These are phyloP conservation scores for Umbelopsis ramanniana DNA, from an alignment of 192 early-diverging fungal genomes.

Conservation along the genomic window DNA sequence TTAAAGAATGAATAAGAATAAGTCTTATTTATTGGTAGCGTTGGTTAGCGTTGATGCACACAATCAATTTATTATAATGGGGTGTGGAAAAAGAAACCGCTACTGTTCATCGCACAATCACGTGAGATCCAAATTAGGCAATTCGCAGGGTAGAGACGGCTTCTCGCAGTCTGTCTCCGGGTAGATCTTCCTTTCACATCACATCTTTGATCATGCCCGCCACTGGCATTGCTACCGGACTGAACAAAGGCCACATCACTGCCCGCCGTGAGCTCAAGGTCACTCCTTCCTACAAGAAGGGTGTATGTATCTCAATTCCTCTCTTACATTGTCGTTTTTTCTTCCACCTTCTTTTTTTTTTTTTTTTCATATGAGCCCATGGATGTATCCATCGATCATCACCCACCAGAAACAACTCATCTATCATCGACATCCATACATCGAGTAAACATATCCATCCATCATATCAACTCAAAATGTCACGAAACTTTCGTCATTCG, in stretches of 20 bases:
- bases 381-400: too few species aligned
- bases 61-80: too few species aligned
- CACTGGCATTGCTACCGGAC: slow-evolving; percentile 83
- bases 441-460: too few species aligned
- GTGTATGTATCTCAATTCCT: slow-evolving; percentile 60
- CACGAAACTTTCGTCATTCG: too few species aligned
- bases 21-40: too few species aligned
- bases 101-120: background rate
- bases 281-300: slow-evolving; percentile 77
- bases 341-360: background rate
- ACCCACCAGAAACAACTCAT: too few species aligned
- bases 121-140: background rate
- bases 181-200: slow-evolving; percentile 10
- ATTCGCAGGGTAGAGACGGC: background rate
- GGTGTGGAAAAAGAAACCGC: too few species aligned
- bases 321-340: too few species aligned
- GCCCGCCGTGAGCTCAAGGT: slow-evolving; percentile 69
- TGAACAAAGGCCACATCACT: slow-evolving; percentile 93
- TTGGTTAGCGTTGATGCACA: too few species aligned
- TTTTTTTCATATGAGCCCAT: background rate
- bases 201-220: slow-evolving; percentile 16
- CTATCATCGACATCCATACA: too few species aligned
- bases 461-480: too few species aligned
- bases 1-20: too few species aligned
- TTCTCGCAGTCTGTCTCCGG: background rate